phyloP scores from a whole-genome alignment of 1,139 yeast genomes.

The Wickerhamomyces sp. region DNA sequence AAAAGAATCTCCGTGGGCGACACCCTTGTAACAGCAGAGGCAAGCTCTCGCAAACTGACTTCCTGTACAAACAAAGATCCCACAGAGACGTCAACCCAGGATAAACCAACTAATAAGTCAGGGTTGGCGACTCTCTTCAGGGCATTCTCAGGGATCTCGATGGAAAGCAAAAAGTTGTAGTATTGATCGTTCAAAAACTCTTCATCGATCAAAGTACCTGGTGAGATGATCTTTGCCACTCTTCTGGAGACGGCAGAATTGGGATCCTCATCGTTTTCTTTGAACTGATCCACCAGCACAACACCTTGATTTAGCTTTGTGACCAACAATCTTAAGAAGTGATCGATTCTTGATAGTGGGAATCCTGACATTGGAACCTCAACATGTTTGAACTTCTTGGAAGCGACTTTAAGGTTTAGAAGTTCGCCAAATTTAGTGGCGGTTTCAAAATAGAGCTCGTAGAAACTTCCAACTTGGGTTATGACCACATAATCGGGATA shows the following conservation, averaged over 20 bases:
- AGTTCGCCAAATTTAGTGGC: conserved; percentile 71
- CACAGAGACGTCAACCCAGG: conserved; percentile 87
- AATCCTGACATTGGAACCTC: conserved; percentile 87
- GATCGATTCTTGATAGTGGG: conserved; percentile 65
- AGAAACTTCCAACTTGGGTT: conserved; percentile 88
- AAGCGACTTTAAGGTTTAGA: conserved; percentile 59
- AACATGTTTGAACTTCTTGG: conserved; percentile 39
- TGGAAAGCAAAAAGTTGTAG: conserved; percentile 65
- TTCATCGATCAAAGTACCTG: conserved; percentile 91
- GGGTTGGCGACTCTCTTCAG: conserved; percentile 40
- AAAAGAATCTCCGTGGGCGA: conserved; percentile 34
- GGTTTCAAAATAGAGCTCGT: conserved; percentile 84
- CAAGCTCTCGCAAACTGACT: conserved; percentile 34
- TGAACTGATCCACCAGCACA: conserved; percentile 59
- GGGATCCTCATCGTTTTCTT: conserved; percentile 39
- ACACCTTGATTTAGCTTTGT: conserved; percentile 66
- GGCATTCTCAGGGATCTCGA: conserved; percentile 51
- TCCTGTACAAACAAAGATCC: conserved; percentile 72
- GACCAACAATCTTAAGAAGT: conserved; percentile 70
- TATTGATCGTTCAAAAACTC: conserved; percentile 68
- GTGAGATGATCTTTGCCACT: conserved; percentile 77
- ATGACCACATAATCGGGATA: conserved; percentile 70
- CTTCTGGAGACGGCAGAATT: conserved; percentile 49
- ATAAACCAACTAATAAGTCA: conserved; percentile 55
- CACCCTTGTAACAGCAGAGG: conserved; percentile 30